These are phyloP conservation scores for Hypoxylon trugodes DNA, from an alignment of 495 filamentous ascomycete genomes.

Conservation along the genomic window DNA sequence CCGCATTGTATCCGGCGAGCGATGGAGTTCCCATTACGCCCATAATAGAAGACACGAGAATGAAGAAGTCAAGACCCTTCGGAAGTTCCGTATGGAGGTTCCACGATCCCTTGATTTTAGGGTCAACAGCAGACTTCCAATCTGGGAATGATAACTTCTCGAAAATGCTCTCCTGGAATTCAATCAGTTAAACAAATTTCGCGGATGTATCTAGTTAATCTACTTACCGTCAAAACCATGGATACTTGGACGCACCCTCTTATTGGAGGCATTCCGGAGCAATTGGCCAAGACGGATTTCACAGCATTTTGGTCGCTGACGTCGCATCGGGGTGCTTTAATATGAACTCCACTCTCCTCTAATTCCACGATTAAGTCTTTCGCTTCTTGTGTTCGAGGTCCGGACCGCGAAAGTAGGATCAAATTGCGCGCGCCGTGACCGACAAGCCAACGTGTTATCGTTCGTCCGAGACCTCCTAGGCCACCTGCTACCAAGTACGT, in stretches of 20 bases:
- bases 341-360: not conserved
- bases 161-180: conserved; percentile 50
- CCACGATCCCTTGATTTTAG: conserved; percentile 55
- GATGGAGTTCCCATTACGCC: conserved; percentile 57
- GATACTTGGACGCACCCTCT: conserved; percentile 57
- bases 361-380: not conserved
- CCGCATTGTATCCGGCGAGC: conserved; percentile 65
- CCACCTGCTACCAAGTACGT: not conserved
- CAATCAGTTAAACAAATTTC: too few species aligned
- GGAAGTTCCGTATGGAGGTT: conserved; percentile 56
- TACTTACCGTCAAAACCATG: conserved; percentile 44
- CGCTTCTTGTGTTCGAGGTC: not conserved
- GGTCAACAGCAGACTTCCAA: conserved; percentile 46
- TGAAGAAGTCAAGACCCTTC: conserved; percentile 64
- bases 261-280: conserved; percentile 53
- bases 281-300: conserved; percentile 16
- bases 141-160: conserved; percentile 53
- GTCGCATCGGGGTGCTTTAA: not conserved
- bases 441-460: conserved; percentile 50
- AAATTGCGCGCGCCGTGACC: conserved; percentile 37
- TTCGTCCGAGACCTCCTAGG: conserved; percentile 39
- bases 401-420: conserved; percentile 35
- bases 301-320: not conserved
- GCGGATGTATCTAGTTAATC: too few species aligned
- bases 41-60: conserved; percentile 60